Conservation (phyloP, 805 yeast genomes). For the Starmera amethionina region DNA sequence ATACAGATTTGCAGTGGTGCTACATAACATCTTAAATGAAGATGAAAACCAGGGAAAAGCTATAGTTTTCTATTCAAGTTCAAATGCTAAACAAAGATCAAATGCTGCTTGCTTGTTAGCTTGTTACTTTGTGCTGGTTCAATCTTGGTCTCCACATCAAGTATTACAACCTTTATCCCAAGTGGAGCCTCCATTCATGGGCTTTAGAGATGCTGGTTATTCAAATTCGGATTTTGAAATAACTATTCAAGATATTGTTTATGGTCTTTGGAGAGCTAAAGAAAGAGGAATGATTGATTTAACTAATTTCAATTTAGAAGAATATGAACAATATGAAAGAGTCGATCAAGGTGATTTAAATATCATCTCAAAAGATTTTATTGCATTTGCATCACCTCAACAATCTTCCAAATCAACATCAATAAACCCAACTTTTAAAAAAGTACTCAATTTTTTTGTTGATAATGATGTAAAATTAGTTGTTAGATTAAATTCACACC, state of each 20-base stretch:
- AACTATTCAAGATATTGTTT: slow-evolving; percentile 89
- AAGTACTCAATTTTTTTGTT: slow-evolving; percentile 71
- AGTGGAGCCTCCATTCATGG: slow-evolving; percentile 86
- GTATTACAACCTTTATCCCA: slow-evolving; percentile 92
- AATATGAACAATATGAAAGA: slow-evolving; percentile 87
- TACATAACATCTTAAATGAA: slow-evolving; percentile 86
- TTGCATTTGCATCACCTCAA: slow-evolving; percentile 96
- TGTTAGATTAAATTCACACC: slow-evolving; percentile 84
- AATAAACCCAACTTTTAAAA: slow-evolving; percentile 66
- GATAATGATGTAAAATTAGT: slow-evolving; percentile 74
- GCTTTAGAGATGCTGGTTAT: slow-evolving; percentile 96
- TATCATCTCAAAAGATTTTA: slow-evolving; percentile 81
- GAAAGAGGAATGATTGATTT: slow-evolving; percentile 83
- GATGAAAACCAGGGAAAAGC: slow-evolving; percentile 78
- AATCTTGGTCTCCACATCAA: slow-evolving; percentile 97
- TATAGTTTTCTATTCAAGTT: slow-evolving; percentile 80
- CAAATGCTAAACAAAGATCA: slow-evolving; percentile 73
- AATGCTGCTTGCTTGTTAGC: slow-evolving; percentile 92
- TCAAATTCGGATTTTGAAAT: slow-evolving; percentile 91
- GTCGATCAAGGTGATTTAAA: slow-evolving; percentile 98
- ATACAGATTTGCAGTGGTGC: slow-evolving; percentile 88
- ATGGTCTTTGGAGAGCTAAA: slow-evolving; percentile 96
- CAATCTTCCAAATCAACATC: slow-evolving; percentile 38
- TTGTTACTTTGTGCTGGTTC: slow-evolving; percentile 91
- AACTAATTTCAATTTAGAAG: slow-evolving; percentile 81